Conservation (phyloP, 257 asterid species). For the Solanum sejunctum region DNA sequence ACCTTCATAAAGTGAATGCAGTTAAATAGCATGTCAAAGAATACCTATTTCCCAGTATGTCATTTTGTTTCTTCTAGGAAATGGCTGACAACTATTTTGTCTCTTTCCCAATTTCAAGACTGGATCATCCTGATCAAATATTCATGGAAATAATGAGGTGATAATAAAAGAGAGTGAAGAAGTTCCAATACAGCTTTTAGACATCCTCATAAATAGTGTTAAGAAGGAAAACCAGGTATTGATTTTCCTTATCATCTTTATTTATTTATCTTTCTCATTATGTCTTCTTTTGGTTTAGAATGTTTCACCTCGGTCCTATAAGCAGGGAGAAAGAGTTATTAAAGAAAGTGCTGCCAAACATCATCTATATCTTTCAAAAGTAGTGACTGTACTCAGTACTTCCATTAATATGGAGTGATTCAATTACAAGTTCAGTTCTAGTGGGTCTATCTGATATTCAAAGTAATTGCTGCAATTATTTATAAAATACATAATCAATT, state of each 20-base stretch:
- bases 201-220: constrained; percentile 34
- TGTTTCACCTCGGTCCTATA: neutral
- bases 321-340: constrained; percentile 2
- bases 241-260: neutral
- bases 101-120: constrained; percentile 16
- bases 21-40: neutral
- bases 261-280: neutral
- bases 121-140: constrained; percentile 19
- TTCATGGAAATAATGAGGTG: constrained; percentile 26
- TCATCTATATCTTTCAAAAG: neutral
- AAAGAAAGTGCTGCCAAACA: neutral
- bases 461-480: neutral
- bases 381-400: neutral
- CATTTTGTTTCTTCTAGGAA: neutral
- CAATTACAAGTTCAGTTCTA: neutral
- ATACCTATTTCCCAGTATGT: neutral
- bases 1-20: neutral
- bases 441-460: neutral
- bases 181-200: constrained; percentile 32
- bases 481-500: neutral
- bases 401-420: neutral
- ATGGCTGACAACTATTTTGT: neutral
- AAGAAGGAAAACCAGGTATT: constrained; percentile 36
- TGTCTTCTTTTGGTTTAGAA: neutral
- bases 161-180: constrained; percentile 38